Conservation (phyloP, 352 stramenopile species). For the Phytophthora chlamydospora region DNA sequence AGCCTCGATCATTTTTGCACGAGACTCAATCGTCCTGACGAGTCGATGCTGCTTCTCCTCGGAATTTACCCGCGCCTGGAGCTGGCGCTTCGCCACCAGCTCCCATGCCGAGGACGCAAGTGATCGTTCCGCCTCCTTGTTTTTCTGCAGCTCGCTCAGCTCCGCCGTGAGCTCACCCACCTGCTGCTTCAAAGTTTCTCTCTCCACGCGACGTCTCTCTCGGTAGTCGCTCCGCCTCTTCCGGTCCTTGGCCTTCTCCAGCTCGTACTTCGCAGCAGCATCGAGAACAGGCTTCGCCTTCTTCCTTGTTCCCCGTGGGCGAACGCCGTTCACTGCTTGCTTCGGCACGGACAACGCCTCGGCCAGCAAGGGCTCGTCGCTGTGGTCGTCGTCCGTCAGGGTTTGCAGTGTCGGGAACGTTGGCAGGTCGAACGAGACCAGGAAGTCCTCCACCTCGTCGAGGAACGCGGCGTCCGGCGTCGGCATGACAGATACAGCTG, state of each 20-base stretch:
- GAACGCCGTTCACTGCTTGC: not conserved
- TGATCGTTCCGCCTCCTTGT: not conserved
- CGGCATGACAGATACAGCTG: constrained; percentile 7
- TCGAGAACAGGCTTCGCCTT: constrained; percentile 5
- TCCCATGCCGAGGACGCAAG: constrained; percentile 19
- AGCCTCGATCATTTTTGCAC: constrained; percentile 16
- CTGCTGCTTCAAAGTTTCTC: constrained; percentile 19
- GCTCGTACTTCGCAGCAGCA: constrained; percentile 14
- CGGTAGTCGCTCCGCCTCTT: constrained; percentile 24
- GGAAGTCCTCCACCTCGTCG: constrained; percentile 24
- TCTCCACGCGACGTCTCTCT: constrained; percentile 18
- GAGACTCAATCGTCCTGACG: constrained; percentile 7
- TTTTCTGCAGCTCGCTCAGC: constrained; percentile 7
- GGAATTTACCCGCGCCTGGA: constrained; percentile 18
- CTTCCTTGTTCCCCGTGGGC: constrained; percentile 1
- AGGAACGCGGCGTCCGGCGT: constrained; percentile 17
- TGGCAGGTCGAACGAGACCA: constrained; percentile 28
- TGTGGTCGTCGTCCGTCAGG: not conserved
- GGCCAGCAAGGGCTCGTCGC: not conserved
- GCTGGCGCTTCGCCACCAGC: constrained; percentile 23
- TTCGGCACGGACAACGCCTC: not conserved
- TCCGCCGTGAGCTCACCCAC: constrained; percentile 23
- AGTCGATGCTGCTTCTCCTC: constrained; percentile 19
- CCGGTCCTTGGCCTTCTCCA: constrained; percentile 26
- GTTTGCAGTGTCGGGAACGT: constrained; percentile 14